A percentile compares a stretch with the other conserved stretches of the same genome.
These are phyloP conservation scores for Gardenia jasminoides DNA, from an alignment of 257 asterid genomes.

Conservation along the genomic window DNA sequence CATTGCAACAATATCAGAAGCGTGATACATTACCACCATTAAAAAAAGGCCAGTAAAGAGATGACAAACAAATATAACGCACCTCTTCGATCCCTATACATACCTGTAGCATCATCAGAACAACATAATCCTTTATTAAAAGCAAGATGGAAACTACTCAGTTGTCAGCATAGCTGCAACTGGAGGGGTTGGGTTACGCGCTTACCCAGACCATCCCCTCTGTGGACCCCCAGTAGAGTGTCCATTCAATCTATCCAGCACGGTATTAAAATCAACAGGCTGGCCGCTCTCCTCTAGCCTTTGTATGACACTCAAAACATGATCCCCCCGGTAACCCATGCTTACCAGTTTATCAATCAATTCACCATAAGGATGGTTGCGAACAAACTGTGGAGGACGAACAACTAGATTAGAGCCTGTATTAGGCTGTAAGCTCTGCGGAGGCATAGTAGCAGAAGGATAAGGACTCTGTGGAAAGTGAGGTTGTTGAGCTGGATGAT, in stretches of 20 bases:
- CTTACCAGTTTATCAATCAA: conserved; percentile 77
- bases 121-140: conserved; percentile 17
- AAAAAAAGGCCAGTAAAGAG: conserved; percentile 18
- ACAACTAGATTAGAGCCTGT: conserved; percentile 41
- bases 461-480: conserved; percentile 65
- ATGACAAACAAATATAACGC: conserved; percentile 27
- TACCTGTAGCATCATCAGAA: neutral
- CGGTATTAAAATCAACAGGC: conserved; percentile 71
- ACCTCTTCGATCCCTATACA: conserved; percentile 24
- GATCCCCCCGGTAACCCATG: conserved; percentile 90
- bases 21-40: neutral
- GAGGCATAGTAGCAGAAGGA: conserved; percentile 58
- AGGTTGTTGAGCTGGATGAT: conserved; percentile 56
- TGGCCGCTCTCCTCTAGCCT: conserved; percentile 95
- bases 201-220: conserved; percentile 74
- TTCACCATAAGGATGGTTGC: conserved; percentile 68
- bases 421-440: conserved; percentile 52
- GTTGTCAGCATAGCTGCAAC: neutral
- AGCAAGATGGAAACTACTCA: conserved; percentile 1
- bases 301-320: conserved; percentile 61
- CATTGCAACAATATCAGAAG: neutral
- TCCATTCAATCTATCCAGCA: conserved; percentile 78
- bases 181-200: neutral
- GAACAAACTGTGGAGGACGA: conserved; percentile 51
- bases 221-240: conserved; percentile 76